Evolutionary conservation across 2,329 filamentous ascomycete genomes (phyloP).

Genomic region (Fusarium tupiense): DNA sequence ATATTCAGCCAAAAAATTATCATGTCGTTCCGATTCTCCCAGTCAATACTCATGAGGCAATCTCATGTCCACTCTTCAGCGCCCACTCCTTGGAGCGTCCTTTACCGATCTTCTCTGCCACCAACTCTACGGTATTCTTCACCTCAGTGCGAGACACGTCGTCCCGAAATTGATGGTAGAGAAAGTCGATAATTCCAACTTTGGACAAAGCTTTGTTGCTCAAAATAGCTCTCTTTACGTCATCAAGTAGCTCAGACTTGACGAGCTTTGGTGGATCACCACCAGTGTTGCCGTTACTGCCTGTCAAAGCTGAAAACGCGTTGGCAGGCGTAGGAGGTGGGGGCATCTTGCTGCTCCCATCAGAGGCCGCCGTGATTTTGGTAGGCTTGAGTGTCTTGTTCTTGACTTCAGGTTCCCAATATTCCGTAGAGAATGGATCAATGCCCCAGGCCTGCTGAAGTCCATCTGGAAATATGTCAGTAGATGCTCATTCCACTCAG

Average conservation of each 20-base stretch:
- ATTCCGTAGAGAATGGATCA: constrained; percentile 83
- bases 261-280: constrained; percentile 46
- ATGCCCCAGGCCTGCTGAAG: constrained; percentile 67
- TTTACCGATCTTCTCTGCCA: constrained; percentile 53
- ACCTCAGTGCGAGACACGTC: constrained; percentile 52
- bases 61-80: constrained; percentile 52
- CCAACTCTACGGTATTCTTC: constrained; percentile 54
- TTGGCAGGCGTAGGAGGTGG: constrained; percentile 48
- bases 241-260: constrained; percentile 52
- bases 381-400: constrained; percentile 32
- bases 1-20: constrained; percentile 39
- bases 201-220: constrained; percentile 54
- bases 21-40: constrained; percentile 21
- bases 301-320: constrained; percentile 50
- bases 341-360: constrained; percentile 43
- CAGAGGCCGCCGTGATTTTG: constrained; percentile 14
- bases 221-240: constrained; percentile 54
- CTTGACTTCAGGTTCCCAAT: constrained; percentile 71
- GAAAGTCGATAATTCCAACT: constrained; percentile 53
- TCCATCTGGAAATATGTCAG: constrained; percentile 50
- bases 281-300: constrained; percentile 16
- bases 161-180: constrained; percentile 52
- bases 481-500: background rate
- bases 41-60: constrained; percentile 39
- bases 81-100: constrained; percentile 53